Evolutionary conservation across 805 yeast species (phyloP), one percentile per base, ranked within the genome.

Genomic region (Ogataea trehalophila): DNA sequence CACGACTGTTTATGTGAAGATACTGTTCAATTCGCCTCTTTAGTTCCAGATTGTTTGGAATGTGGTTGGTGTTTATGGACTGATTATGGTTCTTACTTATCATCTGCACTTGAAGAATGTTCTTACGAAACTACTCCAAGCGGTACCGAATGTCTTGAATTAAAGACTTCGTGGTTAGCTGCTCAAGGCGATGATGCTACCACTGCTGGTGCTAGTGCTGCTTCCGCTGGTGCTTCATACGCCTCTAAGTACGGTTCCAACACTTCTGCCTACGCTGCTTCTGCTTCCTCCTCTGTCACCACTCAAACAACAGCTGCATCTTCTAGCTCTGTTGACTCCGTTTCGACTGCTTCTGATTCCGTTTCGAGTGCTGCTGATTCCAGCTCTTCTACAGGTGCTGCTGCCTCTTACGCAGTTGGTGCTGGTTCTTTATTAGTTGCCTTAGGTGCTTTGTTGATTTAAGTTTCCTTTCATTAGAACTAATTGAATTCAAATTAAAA

Each of bases 1-100:
- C 42, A 46, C 16, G 46, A 50, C 20, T 67, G 71, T 56, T 48
- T 68, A 31, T 68, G 72, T 60, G 29, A 51, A n/a, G 39, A 45
- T 0, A 62, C 42, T 26, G 46, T 62, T 35, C 46, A 51, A 14
- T 69, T 69, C 56, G 35, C 53, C 39, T 20, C 37, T 9, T 53
- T 61, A 40, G 60, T 60, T 40, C 55, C 55, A 20, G 53, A 53
- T 5, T 68, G 72, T 58, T 57, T 67, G 47, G 67, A 60, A 33
- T 68, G 72, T 58, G 72, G 71, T 40, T 67, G 70, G 71, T 67
- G 70, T 47, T 51, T 68, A 44, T 68, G 67, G 67, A 49, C 57
- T 33, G 63, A 66, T 54, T 67, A 67, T 53, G 62, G 61, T 23
- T 43, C 52, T 2, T 66, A 53, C 55, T 58, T 68, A 40, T 45